phyloP scores from a whole-genome alignment of 768 basidiomycete genomes.

The Trametopsis cervina region DNA sequence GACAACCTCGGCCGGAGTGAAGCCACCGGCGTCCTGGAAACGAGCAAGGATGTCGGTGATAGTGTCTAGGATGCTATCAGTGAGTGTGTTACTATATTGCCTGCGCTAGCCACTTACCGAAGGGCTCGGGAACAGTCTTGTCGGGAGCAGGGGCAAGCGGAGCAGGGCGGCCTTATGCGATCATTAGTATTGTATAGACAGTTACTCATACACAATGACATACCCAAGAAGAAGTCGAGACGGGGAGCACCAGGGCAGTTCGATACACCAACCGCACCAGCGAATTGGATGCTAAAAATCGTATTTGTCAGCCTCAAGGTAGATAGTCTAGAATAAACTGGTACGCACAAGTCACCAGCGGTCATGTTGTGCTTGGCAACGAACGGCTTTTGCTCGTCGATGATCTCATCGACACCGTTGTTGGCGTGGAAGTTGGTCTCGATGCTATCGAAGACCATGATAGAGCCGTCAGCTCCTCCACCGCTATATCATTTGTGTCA shows the following conservation, averaged over 20 bases:
- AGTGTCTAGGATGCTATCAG: constrained; percentile 11
- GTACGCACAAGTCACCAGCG: constrained; percentile 18
- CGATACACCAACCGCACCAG: constrained; percentile 26
- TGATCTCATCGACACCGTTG: constrained; percentile 19
- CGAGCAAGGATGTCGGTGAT: constrained; percentile 20
- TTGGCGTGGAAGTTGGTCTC: constrained; percentile 19
- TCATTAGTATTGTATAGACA: neutral
- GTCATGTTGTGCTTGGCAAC: constrained; percentile 16
- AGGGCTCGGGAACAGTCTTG: constrained; percentile 20
- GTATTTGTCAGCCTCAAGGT: neutral
- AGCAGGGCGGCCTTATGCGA: constrained; percentile 8
- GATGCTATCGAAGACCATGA: constrained; percentile 15
- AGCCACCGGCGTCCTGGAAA: constrained; percentile 18
- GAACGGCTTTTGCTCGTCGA: constrained; percentile 18
- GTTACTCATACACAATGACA: neutral
- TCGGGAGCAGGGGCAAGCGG: constrained; percentile 16
- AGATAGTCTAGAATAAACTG: constrained; percentile 7
- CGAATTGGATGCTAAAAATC: constrained; percentile 23
- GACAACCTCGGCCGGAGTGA: constrained; percentile 19
- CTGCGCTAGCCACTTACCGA: constrained; percentile 5
- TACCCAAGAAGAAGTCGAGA: constrained; percentile 31
- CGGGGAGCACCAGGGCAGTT: constrained; percentile 35
- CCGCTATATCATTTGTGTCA: constrained; percentile 14
- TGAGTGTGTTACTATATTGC: neutral
- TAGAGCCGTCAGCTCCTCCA: constrained; percentile 19